phyloP scores from a whole-genome alignment of 805 yeast species.

The Lipomyces mesembrius region DNA sequence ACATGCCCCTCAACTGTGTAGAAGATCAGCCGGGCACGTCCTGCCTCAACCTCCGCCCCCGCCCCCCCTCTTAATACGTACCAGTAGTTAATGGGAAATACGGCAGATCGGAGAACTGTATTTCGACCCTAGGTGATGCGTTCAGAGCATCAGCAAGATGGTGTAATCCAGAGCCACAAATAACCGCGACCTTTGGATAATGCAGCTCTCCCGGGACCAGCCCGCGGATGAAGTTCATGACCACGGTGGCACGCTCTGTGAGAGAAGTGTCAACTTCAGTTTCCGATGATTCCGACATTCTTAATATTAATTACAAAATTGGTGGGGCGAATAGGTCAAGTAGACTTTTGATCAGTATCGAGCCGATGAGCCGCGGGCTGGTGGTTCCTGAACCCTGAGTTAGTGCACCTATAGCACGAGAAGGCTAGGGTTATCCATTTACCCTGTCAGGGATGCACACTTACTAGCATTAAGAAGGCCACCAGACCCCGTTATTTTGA shows the following conservation, averaged over 20 bases:
- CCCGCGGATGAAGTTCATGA: constrained; percentile 24
- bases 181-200: constrained; percentile 70
- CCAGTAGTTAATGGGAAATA: constrained; percentile 76
- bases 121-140: constrained; percentile 49
- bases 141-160: constrained; percentile 68
- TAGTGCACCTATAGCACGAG: too few species aligned
- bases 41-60: neutral
- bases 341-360: neutral
- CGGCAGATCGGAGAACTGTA: constrained; percentile 73
- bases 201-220: constrained; percentile 20
- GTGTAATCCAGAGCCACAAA: constrained; percentile 95
- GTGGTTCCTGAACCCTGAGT: too few species aligned
- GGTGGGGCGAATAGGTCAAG: neutral
- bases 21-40: neutral
- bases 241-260: constrained; percentile 19
- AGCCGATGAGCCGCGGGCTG: neutral
- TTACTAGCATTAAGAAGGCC: too few species aligned
- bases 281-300: neutral
- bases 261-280: neutral
- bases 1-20: constrained; percentile 77
- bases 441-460: too few species aligned
- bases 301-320: neutral
- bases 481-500: too few species aligned
- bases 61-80: constrained; percentile 16
- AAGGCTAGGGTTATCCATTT: too few species aligned